These are phyloP conservation scores for Hirschfeldia incana DNA, from an alignment of 345 rosid genomes.

Conservation along the genomic window DNA sequence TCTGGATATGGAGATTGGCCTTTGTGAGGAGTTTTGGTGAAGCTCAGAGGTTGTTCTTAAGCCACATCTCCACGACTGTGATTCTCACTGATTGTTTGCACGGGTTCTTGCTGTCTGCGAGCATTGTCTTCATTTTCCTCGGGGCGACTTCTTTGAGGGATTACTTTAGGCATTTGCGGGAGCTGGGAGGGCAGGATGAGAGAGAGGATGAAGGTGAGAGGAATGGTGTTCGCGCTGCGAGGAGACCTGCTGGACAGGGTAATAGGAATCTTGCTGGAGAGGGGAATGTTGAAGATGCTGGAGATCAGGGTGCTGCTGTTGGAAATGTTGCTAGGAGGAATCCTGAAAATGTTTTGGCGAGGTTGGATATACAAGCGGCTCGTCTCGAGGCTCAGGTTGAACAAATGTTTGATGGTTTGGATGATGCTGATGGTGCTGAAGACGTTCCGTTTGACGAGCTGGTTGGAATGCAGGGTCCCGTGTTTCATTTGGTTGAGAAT, in stretches of 20 bases:
- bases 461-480: constrained; percentile 99
- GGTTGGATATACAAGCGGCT: constrained; percentile 99
- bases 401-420: constrained; percentile 98
- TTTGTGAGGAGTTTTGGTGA: constrained; percentile 91
- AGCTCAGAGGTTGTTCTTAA: constrained; percentile 90
- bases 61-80: constrained; percentile 83
- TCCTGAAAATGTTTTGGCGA: constrained; percentile 97
- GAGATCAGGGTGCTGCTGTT: constrained; percentile 75
- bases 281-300: constrained; percentile 80
- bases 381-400: constrained; percentile 99
- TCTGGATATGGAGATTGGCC: constrained; percentile 97
- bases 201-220: constrained; percentile 93
- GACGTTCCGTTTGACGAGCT: constrained; percentile 99
- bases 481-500: constrained; percentile 98
- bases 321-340: constrained; percentile 77
- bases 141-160: constrained; percentile 99
- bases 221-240: constrained; percentile 86
- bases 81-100: constrained; percentile 98
- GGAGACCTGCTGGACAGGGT: constrained; percentile 69
- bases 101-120: constrained; percentile 97
- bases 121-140: constrained; percentile 97
- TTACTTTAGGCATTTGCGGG: constrained; percentile 93
- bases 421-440: constrained; percentile 99
- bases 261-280: constrained; percentile 78
- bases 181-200: constrained; percentile 94